phyloP scores from a whole-genome alignment of 164 flowering plant species.

The Vitis rotundifolia region DNA sequence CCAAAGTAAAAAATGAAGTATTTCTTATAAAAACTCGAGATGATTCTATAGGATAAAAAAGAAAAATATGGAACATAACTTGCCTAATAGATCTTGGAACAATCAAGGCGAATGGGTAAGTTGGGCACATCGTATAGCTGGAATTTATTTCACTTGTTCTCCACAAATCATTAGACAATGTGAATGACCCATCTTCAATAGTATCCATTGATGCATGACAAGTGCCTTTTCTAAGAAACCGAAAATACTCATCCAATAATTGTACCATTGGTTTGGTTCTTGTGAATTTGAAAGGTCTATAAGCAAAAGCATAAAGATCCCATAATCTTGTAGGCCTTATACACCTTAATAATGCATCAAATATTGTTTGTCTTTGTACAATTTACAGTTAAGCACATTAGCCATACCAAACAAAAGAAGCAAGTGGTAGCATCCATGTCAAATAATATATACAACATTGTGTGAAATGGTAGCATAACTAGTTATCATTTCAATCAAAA shows the following conservation, averaged over 20 bases:
- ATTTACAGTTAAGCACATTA: slow-evolving; percentile 5
- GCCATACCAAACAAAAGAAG: neutral
- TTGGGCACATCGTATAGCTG: slow-evolving; percentile 72
- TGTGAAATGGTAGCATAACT: no score
- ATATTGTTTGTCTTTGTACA: slow-evolving; percentile 80
- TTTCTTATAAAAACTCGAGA: no score
- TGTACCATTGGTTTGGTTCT: slow-evolving; percentile 71
- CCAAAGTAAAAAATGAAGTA: no score
- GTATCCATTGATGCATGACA: slow-evolving; percentile 42
- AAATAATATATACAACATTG: no score
- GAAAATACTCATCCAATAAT: slow-evolving; percentile 78
- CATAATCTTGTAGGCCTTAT: slow-evolving; percentile 70
- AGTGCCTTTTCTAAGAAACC: slow-evolving; percentile 73
- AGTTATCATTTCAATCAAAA: no score
- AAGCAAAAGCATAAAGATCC: slow-evolving; percentile 85
- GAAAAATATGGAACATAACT: neutral
- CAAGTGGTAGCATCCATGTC: no score
- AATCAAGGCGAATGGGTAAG: slow-evolving; percentile 90
- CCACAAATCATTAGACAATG: slow-evolving; percentile 78
- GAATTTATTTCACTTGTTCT: slow-evolving; percentile 80
- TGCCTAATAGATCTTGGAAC: slow-evolving; percentile 84
- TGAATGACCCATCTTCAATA: slow-evolving; percentile 64
- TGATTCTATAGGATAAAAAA: no score
- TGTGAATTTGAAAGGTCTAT: slow-evolving; percentile 65
- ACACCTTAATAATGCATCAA: slow-evolving; percentile 68